A percentile compares a stretch with the other conserved stretches of the same genome.
Evolutionary conservation across 345 rosid genomes (phyloP).

Genomic region (Bruguiera sexangula): DNA sequence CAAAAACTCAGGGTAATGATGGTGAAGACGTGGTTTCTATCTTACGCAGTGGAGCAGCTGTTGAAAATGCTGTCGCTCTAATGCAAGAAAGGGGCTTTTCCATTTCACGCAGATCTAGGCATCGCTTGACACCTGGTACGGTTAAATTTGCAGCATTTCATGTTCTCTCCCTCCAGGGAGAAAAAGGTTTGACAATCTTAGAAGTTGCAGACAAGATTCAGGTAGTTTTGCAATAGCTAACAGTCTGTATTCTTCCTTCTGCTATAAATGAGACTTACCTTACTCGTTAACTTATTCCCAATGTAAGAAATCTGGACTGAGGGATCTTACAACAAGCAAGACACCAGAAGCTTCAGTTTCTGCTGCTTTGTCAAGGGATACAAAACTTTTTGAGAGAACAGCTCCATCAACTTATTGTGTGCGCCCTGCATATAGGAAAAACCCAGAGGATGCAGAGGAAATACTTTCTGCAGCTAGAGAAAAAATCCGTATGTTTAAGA

Average conservation of each 20-base stretch:
- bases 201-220: conserved; percentile 91
- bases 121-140: conserved; percentile 91
- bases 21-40: conserved; percentile 64
- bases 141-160: conserved; percentile 95
- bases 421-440: conserved; percentile 75
- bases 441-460: conserved; percentile 60
- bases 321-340: conserved; percentile 89
- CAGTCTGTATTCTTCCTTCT: neutral
- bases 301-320: conserved; percentile 73
- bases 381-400: conserved; percentile 86
- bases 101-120: conserved; percentile 75
- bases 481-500: conserved; percentile 60
- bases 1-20: conserved; percentile 47
- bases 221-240: conserved; percentile 37
- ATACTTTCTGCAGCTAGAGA: conserved; percentile 77
- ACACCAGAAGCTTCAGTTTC: conserved; percentile 96
- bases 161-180: conserved; percentile 73
- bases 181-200: conserved; percentile 70
- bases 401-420: conserved; percentile 96
- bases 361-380: conserved; percentile 90
- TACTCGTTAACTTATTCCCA: conserved; percentile 7
- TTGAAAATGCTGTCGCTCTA: conserved; percentile 73
- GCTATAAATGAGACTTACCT: neutral
- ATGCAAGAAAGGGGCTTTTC: conserved; percentile 86
- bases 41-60: conserved; percentile 75